Conservation (phyloP, 306 rosid species). For the Boehmeria nivea region DNA sequence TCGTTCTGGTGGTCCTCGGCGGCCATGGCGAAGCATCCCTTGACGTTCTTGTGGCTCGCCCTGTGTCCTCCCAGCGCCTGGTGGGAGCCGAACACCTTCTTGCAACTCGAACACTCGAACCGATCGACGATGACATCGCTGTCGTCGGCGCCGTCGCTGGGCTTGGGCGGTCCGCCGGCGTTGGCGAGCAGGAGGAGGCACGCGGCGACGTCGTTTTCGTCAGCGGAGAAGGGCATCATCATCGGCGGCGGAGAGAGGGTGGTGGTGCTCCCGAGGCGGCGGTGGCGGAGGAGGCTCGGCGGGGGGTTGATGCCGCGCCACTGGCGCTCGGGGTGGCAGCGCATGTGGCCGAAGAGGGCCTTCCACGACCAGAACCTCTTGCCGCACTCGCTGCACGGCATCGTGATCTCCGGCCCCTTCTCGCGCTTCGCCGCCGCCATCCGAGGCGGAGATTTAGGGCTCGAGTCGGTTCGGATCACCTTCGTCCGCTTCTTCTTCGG, state of each 20-base stretch:
- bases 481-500: neutral
- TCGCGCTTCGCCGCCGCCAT: constrained; percentile 7
- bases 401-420: constrained; percentile 32
- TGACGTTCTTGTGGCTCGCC: constrained; percentile 63
- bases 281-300: constrained; percentile 8
- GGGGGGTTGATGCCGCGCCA: constrained; percentile 92
- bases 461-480: neutral
- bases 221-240: too few species aligned
- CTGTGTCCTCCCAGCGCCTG: constrained; percentile 83
- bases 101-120: constrained; percentile 71
- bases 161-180: neutral
- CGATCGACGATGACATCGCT: too few species aligned
- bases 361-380: constrained; percentile 75
- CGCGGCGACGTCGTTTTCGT: constrained; percentile 58
- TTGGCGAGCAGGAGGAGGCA: constrained; percentile 55
- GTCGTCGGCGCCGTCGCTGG: neutral
- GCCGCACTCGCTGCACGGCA: constrained; percentile 69
- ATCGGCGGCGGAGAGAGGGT: neutral
- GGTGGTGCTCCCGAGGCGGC: neutral
- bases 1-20: neutral
- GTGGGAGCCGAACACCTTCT: constrained; percentile 70
- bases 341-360: constrained; percentile 89
- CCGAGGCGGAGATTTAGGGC: neutral
- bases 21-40: constrained; percentile 59
- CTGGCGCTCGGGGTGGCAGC: constrained; percentile 83